Percentiles rank a stretch among this genome's conserved stretches.
These are phyloP conservation scores for Citrullus colocynthis DNA, from an alignment of 306 rosid genomes.

Conservation along the genomic window DNA sequence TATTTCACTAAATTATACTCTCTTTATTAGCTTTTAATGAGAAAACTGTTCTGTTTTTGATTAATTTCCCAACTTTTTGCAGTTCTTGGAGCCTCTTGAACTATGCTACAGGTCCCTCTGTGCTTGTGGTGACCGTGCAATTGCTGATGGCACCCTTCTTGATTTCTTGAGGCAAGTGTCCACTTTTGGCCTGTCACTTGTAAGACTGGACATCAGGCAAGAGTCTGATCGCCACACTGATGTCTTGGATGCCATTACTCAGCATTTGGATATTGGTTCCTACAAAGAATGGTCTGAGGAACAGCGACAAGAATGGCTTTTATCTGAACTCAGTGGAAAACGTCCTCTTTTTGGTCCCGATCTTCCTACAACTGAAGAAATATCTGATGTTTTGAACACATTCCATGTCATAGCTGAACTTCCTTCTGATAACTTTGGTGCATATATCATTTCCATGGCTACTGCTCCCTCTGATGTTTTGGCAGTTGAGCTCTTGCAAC, in stretches of 20 bases:
- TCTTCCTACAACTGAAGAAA: slow-evolving; percentile 88
- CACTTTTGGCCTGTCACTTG: slow-evolving; percentile 88
- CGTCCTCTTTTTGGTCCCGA: slow-evolving; percentile 92
- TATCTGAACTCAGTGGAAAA: slow-evolving; percentile 75
- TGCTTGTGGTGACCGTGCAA: slow-evolving; percentile 75
- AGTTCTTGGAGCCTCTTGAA: slow-evolving; percentile 96
- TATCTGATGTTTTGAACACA: slow-evolving; percentile 75
- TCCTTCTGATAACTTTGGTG: slow-evolving; percentile 85
- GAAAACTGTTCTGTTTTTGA: background rate
- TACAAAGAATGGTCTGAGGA: slow-evolving; percentile 93
- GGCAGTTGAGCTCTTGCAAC: slow-evolving; percentile 87
- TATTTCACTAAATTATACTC: background rate
- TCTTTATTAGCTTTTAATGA: background rate
- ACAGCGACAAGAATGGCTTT: slow-evolving; percentile 78
- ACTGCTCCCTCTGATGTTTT: slow-evolving; percentile 92
- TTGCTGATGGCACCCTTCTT: slow-evolving; percentile 95
- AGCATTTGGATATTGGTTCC: slow-evolving; percentile 82
- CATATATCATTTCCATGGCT: slow-evolving; percentile 97
- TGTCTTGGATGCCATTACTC: slow-evolving; percentile 81
- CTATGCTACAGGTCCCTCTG: slow-evolving; percentile 86
- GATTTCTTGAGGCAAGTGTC: slow-evolving; percentile 96
- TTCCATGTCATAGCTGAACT: slow-evolving; percentile 83
- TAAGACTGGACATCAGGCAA: slow-evolving; percentile 91
- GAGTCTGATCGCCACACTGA: slow-evolving; percentile 93
- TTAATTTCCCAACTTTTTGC: slow-evolving; percentile 12